Percentiles rank a stretch among this genome's conserved stretches.
Evolutionary conservation across 148 eudicot species (phyloP).

Genomic region (Polygonum aviculare): DNA sequence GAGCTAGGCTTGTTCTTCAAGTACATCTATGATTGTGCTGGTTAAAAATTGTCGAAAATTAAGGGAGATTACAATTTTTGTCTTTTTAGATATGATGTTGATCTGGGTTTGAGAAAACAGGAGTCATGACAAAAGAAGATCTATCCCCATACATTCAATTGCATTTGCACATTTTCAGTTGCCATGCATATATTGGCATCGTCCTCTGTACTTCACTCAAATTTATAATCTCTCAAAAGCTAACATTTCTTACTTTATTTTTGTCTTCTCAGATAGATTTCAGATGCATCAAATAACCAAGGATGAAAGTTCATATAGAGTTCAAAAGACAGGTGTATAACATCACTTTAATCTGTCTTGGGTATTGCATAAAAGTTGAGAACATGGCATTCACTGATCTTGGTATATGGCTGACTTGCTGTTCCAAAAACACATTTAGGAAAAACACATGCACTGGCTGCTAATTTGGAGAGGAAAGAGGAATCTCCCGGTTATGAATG

Average conservation of each 20-base stretch:
- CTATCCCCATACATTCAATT: background rate
- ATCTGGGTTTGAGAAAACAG: background rate
- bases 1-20: background rate
- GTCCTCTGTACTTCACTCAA: background rate
- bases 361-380: background rate
- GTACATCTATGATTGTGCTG: background rate
- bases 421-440: constrained; percentile 25
- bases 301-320: constrained; percentile 43
- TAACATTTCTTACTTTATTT: background rate
- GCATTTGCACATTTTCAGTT: background rate
- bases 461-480: constrained; percentile 73
- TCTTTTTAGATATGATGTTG: background rate
- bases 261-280: constrained; percentile 48
- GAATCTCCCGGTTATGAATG: constrained; percentile 35
- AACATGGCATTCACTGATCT: background rate
- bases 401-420: constrained; percentile 1
- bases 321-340: constrained; percentile 46
- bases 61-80: background rate
- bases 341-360: background rate
- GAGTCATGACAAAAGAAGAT: background rate
- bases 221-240: background rate
- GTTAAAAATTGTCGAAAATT: background rate
- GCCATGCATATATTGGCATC: background rate
- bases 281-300: constrained; percentile 35
- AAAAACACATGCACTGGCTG: constrained; percentile 51